phyloP scores from a whole-genome alignment of 169 alveolate genomes.

The Plasmodium vivax region DNA sequence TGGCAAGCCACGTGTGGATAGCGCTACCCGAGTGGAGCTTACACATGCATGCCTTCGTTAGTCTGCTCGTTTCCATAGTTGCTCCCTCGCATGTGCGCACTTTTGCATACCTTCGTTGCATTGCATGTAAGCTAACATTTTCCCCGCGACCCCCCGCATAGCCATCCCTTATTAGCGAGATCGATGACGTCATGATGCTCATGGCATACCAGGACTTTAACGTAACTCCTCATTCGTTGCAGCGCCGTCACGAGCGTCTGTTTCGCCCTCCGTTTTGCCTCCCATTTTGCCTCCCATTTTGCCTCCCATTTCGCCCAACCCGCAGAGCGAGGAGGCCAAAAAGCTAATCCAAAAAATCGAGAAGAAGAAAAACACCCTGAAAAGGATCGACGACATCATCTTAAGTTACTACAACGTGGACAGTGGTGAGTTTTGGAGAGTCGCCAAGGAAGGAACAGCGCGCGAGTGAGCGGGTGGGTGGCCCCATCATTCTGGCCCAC shows the following conservation, averaged over 20 bases:
- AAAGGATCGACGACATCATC: slow-evolving; percentile 78
- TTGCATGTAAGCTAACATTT: not conserved
- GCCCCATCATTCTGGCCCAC: not conserved
- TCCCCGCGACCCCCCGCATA: not conserved
- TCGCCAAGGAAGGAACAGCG: not conserved
- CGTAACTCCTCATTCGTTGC: slow-evolving; percentile 7
- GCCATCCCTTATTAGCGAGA: slow-evolving; percentile 74
- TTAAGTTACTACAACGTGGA: slow-evolving; percentile 78
- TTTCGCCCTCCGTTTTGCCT: not conserved
- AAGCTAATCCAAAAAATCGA: slow-evolving; percentile 74
- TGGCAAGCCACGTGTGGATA: not conserved
- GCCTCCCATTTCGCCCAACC: not conserved
- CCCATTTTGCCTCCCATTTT: not conserved
- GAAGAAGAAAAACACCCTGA: slow-evolving; percentile 76
- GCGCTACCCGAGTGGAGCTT: not conserved
- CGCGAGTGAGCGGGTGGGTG: not conserved
- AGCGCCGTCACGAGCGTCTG: not conserved
- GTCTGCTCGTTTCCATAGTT: not conserved
- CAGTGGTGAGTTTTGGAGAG: slow-evolving; percentile 8
- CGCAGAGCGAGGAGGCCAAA: slow-evolving; percentile 79
- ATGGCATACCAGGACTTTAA: slow-evolving; percentile 73
- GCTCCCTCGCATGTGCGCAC: not conserved
- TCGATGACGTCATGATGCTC: slow-evolving; percentile 73
- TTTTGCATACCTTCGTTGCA: not conserved
- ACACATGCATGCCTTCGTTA: not conserved